Percentiles rank a stretch among this genome's conserved stretches.
phyloP scores from a whole-genome alignment of 192 early-diverging fungal species.

The Borealophlyctis nickersoniae region DNA sequence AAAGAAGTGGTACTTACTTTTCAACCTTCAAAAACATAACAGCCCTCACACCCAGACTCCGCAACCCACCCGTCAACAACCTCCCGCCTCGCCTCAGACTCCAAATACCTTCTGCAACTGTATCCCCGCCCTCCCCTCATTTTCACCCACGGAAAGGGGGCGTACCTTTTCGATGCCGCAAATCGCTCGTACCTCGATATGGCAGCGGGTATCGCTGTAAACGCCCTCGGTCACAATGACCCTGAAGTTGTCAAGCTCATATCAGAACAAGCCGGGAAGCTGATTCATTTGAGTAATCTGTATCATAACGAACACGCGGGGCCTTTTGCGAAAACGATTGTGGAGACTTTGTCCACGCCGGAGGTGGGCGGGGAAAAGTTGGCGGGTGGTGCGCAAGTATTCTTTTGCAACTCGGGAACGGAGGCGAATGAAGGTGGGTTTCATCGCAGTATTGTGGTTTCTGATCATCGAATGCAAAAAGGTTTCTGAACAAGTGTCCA shows the following conservation, averaged over 20 bases:
- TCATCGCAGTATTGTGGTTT: too few species aligned
- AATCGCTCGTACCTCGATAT: constrained; percentile 87
- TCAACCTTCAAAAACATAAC: too few species aligned
- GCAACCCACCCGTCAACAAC: constrained; percentile 25
- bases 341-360: constrained; percentile 36
- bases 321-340: constrained; percentile 69
- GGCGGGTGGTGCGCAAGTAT: constrained; percentile 65
- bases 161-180: constrained; percentile 71
- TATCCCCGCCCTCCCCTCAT: constrained; percentile 45
- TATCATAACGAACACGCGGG: constrained; percentile 90
- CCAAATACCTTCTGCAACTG: constrained; percentile 35
- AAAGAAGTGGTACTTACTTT: too few species aligned
- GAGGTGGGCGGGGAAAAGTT: constrained; percentile 1
- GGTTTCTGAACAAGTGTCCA: too few species aligned
- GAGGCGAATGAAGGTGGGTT: constrained; percentile 93
- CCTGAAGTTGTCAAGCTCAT: constrained; percentile 67
- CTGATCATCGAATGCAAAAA: too few species aligned
- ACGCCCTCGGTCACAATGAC: constrained; percentile 86
- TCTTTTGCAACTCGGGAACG: constrained; percentile 95
- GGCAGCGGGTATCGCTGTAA: constrained; percentile 92
- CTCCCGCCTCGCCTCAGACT: constrained; percentile 15
- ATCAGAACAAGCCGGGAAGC: constrained; percentile 74
- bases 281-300: constrained; percentile 89
- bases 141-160: constrained; percentile 80
- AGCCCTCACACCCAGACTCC: constrained; percentile 18